Conservation (phyloP, 2,329 filamentous ascomycete species). For the Zalaria sp. region DNA sequence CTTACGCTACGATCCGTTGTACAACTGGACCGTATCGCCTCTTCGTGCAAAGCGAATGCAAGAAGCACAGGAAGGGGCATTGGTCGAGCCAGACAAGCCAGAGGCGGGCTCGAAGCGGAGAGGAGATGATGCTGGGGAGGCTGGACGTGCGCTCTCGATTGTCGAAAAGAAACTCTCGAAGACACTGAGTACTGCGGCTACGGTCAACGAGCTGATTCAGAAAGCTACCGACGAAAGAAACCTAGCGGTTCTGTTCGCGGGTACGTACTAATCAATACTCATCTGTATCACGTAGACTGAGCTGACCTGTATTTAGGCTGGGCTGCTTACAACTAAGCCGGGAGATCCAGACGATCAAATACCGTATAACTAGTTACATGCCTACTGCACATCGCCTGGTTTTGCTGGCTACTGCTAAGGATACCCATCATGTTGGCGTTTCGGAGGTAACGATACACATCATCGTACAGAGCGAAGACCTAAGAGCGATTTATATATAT, state of each 20-base stretch:
- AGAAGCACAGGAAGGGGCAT: slow-evolving; percentile 43
- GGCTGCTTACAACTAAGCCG: slow-evolving; percentile 2
- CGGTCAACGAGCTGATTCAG: slow-evolving; percentile 93
- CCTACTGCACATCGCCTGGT: too few species aligned
- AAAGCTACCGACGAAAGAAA: slow-evolving; percentile 89
- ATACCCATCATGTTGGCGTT: too few species aligned
- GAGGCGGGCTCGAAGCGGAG: slow-evolving; percentile 21
- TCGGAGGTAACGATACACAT: too few species aligned
- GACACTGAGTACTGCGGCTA: slow-evolving; percentile 83
- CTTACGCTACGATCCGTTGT: slow-evolving; percentile 90
- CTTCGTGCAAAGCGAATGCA: slow-evolving; percentile 53
- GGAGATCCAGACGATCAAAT: too few species aligned
- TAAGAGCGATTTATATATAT: too few species aligned
- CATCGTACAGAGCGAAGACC: too few species aligned
- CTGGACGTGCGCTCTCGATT: slow-evolving; percentile 78
- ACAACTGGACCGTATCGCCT: slow-evolving; percentile 83
- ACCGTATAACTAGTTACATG: too few species aligned
- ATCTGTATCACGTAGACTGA: neutral
- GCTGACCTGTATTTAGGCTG: slow-evolving; percentile 1
- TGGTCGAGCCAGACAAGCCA: slow-evolving; percentile 19
- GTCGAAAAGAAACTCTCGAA: slow-evolving; percentile 94
- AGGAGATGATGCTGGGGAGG: slow-evolving; percentile 56
- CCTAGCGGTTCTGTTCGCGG: slow-evolving; percentile 66
- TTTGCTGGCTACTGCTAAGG: too few species aligned
- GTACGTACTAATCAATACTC: slow-evolving; percentile 5